These are phyloP conservation scores for Fistulinella staudtii DNA, from an alignment of 1,284 basidiomycete species.

Conservation along the genomic window DNA sequence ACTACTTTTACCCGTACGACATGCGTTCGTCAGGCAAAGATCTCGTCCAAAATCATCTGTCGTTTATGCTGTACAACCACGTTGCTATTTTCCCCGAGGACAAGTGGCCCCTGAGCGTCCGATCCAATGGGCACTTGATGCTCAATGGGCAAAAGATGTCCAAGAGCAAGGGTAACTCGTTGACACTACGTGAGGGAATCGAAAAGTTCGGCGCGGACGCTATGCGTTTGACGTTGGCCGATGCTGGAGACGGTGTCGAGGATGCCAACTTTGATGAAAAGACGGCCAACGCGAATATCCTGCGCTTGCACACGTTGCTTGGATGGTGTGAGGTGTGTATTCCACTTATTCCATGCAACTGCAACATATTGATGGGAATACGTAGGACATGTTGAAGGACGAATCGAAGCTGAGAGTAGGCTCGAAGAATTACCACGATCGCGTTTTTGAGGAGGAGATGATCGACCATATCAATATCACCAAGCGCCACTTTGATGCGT, in stretches of 20 bases:
- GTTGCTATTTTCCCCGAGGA: constrained; percentile 92
- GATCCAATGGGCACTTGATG: constrained; percentile 96
- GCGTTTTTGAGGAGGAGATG: constrained; percentile 90
- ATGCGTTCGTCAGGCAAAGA: constrained; percentile 99
- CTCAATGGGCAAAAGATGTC: constrained; percentile 99
- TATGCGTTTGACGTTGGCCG: constrained; percentile 88
- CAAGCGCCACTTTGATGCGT: constrained; percentile 78
- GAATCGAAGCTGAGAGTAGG: constrained; percentile 70
- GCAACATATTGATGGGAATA: constrained; percentile 6
- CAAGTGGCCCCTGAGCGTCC: constrained; percentile 91
- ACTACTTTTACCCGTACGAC: constrained; percentile 99
- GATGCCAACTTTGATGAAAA: constrained; percentile 99
- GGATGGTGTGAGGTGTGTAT: constrained; percentile 83
- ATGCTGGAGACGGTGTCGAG: constrained; percentile 96
- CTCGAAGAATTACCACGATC: constrained; percentile 73
- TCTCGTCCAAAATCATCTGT: constrained; percentile 93
- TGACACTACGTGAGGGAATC: constrained; percentile 76
- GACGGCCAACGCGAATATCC: constrained; percentile 95
- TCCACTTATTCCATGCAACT: too few species aligned
- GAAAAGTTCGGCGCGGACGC: constrained; percentile 93
- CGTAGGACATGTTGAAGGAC: constrained; percentile 72
- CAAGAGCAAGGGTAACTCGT: constrained; percentile 90
- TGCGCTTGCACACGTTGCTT: constrained; percentile 89
- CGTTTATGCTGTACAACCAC: constrained; percentile 94
- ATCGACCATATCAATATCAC: constrained; percentile 81